Base-by-base conservation (phyloP, 2,329 filamentous ascomycete genomes). In the Aspergillus phoenicis region DNA sequence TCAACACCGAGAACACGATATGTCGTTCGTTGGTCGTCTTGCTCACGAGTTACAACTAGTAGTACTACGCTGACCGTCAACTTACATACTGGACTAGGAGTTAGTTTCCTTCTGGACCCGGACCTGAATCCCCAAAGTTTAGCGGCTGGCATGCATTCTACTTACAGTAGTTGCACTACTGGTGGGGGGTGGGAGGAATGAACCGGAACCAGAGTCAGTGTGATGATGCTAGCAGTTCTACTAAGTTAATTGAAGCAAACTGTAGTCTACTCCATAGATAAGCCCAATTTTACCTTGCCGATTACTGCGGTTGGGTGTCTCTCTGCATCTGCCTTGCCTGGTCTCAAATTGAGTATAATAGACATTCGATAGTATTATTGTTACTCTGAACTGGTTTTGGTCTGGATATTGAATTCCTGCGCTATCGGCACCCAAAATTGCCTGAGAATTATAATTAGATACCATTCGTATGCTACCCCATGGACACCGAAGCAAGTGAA, bases 401-500 rank as follows among this genome's bases (percentile, higher is more conserved):
- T 26, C 13, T 48, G 10, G 6, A 5, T 28, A 24, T 47, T 8
- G 1, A 10, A 47, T 22, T 3, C n/a, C 30, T 3, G 13, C 11
- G 22, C 24, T 13, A 22, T 43, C 28, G 52, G 24, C 28, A 43
- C 38, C 39, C 36, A 56, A 13, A 22, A 15, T 33, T 24, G 10
- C 41, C 24, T 10, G 24, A 8, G 26, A 8, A 45, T 47, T 56
- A 56, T 56, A 43, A 47, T 56, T 47, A 56, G 53, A 56, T 22
- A 6, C n/a, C 20, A 22, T 28, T 33, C 15, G 8, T 51, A 51
- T n/a, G n/a, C 47, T 24, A 47, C 53, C 39, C 28, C 53, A 47
- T 53, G 39, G 20, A 36, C 53, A 26, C 51, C n/a, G 26, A 39
- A 52, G 58, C 51, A 56, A 53, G 57, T 65, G 63, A 64, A 64